These are phyloP conservation scores for Myxozyma geophila DNA, from an alignment of 805 yeast genomes.

Conservation along the genomic window DNA sequence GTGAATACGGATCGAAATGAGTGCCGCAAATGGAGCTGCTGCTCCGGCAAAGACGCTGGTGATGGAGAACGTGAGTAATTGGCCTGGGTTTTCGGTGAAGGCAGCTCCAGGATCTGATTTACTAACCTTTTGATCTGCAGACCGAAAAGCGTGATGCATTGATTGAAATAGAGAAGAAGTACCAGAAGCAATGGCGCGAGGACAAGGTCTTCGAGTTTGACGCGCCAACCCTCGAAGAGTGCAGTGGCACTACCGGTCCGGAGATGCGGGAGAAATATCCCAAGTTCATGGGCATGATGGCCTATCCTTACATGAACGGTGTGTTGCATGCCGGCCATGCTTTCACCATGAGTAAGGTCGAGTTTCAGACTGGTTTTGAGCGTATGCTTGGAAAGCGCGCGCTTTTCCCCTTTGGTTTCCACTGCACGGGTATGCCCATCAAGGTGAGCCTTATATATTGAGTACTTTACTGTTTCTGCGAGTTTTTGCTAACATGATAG, in stretches of 20 bases:
- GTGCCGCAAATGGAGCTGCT: conserved; percentile 14
- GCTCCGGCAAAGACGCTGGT: conserved; percentile 21
- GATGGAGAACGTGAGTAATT: conserved; percentile 19
- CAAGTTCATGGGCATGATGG: conserved; percentile 90
- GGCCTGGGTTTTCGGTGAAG: no score
- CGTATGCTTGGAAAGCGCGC: conserved; percentile 93
- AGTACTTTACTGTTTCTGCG: not conserved
- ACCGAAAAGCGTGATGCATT: conserved; percentile 95
- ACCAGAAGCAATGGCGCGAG: conserved; percentile 84
- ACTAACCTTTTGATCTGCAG: conserved; percentile 46
- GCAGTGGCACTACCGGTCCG: conserved; percentile 54
- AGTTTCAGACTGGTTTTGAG: conserved; percentile 90
- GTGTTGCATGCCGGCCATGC: conserved; percentile 97
- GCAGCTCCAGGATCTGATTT: not conserved
- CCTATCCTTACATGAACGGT: conserved; percentile 99
- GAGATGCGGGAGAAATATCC: conserved; percentile 80
- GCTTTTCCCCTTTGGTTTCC: conserved; percentile 95
- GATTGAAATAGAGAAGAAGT: conserved; percentile 84
- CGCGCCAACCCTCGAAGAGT: conserved; percentile 78
- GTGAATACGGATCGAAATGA: not conserved
- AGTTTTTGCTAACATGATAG: not conserved
- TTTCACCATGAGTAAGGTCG: conserved; percentile 92
- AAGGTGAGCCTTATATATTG: conserved; percentile 36
- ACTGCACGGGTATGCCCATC: conserved; percentile 99
- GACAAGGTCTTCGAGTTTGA: conserved; percentile 84